Base-by-base conservation (phyloP, 1,284 basidiomycete genomes). In the Ceratobasidium sp. region DNA sequence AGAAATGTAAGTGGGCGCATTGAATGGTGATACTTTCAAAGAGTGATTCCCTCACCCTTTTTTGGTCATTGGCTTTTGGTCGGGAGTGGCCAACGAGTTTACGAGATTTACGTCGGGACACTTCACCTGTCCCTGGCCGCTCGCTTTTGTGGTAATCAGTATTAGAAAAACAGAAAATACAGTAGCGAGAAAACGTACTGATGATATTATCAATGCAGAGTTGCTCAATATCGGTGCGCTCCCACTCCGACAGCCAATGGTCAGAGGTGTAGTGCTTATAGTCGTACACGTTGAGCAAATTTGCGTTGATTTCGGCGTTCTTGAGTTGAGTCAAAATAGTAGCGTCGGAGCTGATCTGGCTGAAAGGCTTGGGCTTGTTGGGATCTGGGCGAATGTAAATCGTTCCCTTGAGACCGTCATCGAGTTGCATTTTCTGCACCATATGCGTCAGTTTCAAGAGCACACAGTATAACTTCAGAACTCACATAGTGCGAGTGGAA, bases 141-240 rank as follows among this genome's bases (percentile, higher is more conserved):
- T 71, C 3, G 69, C 69, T 71, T n/a, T n/a, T 12, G 3, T 6
- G 50, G 23, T 10, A 28, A 12, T 26, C 26, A 20, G 6, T 20
- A 15, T 33, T 7, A 10, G n/a, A 20, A 10, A n/a, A 28, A 48
- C n/a, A 12, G 3, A n/a, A 15, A 28, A 33, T 7, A 33, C n/a
- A 48, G 2, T 12, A 6, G n/a, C 1, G 3, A 3, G n/a, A n/a
- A n/a, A 10, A 26, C 69, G 26, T n/a, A 71, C 69, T 71, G 40
- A 79, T 46, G 9, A 79, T 52, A 13, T 75, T 77, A 48, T 79
- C 78, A 26, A 79, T 69, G 62, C 78, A 79, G 13, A 79, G 44
- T 40, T 67, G 59, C 67, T 79, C 78, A 26, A 75, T 59, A 23
- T 76, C 52, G 26, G 71, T 78, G 23, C 71, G 50, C n/a, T 68